Base-by-base conservation (phyloP, 352 stramenopile genomes). In the Phytophthora aleatoria region DNA sequence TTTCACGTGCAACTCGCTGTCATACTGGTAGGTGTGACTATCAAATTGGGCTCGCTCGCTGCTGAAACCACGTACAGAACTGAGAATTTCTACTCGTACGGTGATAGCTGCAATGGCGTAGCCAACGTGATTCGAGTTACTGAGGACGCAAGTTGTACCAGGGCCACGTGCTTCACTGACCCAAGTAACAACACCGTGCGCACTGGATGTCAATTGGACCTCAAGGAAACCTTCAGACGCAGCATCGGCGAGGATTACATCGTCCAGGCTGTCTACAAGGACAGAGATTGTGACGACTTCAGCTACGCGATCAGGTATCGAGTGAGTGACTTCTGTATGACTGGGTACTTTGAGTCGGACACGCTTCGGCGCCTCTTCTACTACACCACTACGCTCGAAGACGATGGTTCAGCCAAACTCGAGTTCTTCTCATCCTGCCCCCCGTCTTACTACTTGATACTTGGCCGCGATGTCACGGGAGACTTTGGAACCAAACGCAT, bases 361-460 rank as follows among this genome's bases (percentile, higher is more conserved):
- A 42, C 38, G 15, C 38, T 41, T 27, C 10, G 9, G 8, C n/a
- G 12, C 30, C 9, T 43, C 10, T 49, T 49, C 36, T 45, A 45
- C 50, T 57, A 30, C 26, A 38, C 27, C 8, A n/a, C 50, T 13
- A 31, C 2, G 1, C 8, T 57, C 5, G 50, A 44, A 15, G 38
- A 57, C 8, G 50, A 49, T 38, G 50, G 50, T 2, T 57, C 50
- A 5, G 50, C 36, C 6, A 31, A 11, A 30, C 31, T 57, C 36
- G 50, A 47, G 0, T 57, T 49, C 26, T 57, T 57, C 5, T 27
- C n/a, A 16, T 31, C 49, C 5, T 48, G 42, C 38, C 38, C 38
- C 12, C n/a, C 38, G 3, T 9, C 0, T 15, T 49, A 48, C 42
- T 31, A 49, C 24, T 31, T 30, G 3, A 7, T 44, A 24, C 13